Percentiles rank a stretch among this genome's conserved stretches.
Evolutionary conservation across 83 land plant genomes (phyloP).

Genomic region (Picea abies): DNA sequence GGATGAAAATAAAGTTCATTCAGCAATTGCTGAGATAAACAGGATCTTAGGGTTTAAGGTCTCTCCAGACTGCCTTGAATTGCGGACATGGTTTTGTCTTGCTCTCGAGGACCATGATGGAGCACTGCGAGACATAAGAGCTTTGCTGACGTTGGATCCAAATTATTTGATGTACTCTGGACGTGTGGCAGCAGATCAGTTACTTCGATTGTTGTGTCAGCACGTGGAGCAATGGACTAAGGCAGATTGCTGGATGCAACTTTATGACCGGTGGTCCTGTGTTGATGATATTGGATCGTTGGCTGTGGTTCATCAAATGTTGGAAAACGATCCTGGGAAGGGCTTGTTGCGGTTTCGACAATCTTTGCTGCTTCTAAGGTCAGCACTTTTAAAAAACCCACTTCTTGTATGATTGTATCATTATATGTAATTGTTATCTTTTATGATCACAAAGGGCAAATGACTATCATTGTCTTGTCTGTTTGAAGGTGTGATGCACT

Average conservation of each 20-base stretch:
- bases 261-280: slow-evolving; percentile 95
- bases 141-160: slow-evolving; percentile 83
- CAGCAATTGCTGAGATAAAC: slow-evolving; percentile 83
- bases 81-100: slow-evolving; percentile 82
- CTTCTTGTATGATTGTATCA: background rate
- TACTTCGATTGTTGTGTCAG: slow-evolving; percentile 60
- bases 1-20: slow-evolving; percentile 76
- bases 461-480: too few species aligned
- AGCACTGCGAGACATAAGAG: slow-evolving; percentile 79
- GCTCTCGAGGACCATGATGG: slow-evolving; percentile 76
- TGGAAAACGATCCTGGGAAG: slow-evolving; percentile 78
- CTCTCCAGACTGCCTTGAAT: slow-evolving; percentile 88
- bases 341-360: slow-evolving; percentile 85
- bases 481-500: background rate
- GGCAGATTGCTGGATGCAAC: slow-evolving; percentile 98
- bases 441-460: background rate
- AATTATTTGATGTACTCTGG: slow-evolving; percentile 81
- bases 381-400: slow-evolving; percentile 13
- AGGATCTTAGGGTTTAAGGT: slow-evolving; percentile 87
- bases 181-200: slow-evolving; percentile 64
- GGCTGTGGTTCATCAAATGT: slow-evolving; percentile 97
- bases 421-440: background rate
- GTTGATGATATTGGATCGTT: slow-evolving; percentile 97
- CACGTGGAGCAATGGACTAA: slow-evolving; percentile 73
- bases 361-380: slow-evolving; percentile 89